Percentiles rank a stretch among this genome's conserved stretches.
phyloP scores from a whole-genome alignment of 768 basidiomycete genomes.

The Lactarius psammicola region DNA sequence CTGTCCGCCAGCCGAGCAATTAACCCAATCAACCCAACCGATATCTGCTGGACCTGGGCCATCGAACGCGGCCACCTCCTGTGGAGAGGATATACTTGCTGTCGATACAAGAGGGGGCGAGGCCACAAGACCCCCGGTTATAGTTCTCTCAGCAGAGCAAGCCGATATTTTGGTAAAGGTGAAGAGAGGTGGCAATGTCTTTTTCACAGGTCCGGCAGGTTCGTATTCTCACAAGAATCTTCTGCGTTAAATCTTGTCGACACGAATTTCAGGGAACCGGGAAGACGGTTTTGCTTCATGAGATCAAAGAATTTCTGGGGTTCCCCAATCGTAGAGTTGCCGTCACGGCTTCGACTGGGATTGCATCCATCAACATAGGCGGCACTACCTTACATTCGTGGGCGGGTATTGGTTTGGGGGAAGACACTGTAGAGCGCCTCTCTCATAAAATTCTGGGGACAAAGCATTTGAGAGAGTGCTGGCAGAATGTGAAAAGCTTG shows the following conservation, averaged over 20 bases:
- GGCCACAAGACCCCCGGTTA: conserved; percentile 16
- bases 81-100: neutral
- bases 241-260: neutral
- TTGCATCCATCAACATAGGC: conserved; percentile 80
- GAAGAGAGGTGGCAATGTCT: conserved; percentile 60
- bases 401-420: conserved; percentile 78
- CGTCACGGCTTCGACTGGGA: conserved; percentile 78
- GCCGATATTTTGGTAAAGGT: conserved; percentile 50
- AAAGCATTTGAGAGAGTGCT: conserved; percentile 46
- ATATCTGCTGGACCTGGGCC: neutral
- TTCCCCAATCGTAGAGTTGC: conserved; percentile 45
- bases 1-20: neutral
- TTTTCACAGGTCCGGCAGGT: conserved; percentile 89
- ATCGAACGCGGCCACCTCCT: neutral
- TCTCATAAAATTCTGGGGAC: conserved; percentile 53
- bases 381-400: conserved; percentile 79
- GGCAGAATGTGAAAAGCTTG: conserved; percentile 57
- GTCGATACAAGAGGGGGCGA: neutral
- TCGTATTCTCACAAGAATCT: conserved; percentile 18
- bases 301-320: conserved; percentile 56
- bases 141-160: conserved; percentile 55
- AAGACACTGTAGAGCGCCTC: conserved; percentile 52
- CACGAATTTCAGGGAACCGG: conserved; percentile 57
- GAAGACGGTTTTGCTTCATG: conserved; percentile 77
- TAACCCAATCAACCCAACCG: neutral